Conservation (phyloP, 495 filamentous ascomycete genomes). For the Penicillium nucicola region DNA sequence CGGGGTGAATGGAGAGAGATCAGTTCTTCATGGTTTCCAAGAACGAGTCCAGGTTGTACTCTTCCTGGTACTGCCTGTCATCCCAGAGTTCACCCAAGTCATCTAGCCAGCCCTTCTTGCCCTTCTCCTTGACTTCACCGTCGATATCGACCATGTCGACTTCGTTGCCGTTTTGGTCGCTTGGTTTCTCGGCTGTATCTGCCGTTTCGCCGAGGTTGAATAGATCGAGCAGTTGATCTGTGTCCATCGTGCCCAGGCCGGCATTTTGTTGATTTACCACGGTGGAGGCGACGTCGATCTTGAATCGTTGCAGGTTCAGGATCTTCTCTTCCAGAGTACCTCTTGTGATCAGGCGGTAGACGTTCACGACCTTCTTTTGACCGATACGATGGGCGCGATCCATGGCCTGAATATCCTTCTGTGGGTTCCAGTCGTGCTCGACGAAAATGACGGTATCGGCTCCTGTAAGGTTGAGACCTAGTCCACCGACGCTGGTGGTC, state of each 20-base stretch:
- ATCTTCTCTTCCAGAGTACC: slow-evolving; percentile 99
- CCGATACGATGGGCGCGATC: slow-evolving; percentile 97
- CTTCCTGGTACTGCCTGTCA: slow-evolving; percentile 92
- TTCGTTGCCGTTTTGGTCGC: slow-evolving; percentile 56
- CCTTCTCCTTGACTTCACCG: slow-evolving; percentile 89
- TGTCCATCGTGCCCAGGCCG: slow-evolving; percentile 92
- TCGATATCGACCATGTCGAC: slow-evolving; percentile 93
- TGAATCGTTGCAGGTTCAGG: slow-evolving; percentile 94
- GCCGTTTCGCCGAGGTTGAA: slow-evolving; percentile 88
- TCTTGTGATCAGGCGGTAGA: slow-evolving; percentile 94
- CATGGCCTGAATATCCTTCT: slow-evolving; percentile 98
- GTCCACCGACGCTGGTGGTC: slow-evolving; percentile 90
- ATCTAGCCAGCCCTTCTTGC: slow-evolving; percentile 93
- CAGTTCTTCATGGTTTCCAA: slow-evolving; percentile 77
- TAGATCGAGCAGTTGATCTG: slow-evolving; percentile 93
- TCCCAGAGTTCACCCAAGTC: slow-evolving; percentile 97
- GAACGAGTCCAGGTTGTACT: slow-evolving; percentile 92
- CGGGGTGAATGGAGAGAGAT: too few species aligned
- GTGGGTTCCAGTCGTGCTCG: slow-evolving; percentile 99
- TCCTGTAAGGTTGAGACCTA: slow-evolving; percentile 93
- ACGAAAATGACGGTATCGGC: slow-evolving; percentile 99
- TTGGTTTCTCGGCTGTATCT: slow-evolving; percentile 61
- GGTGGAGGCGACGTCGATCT: slow-evolving; percentile 96
- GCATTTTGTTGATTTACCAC: slow-evolving; percentile 99
- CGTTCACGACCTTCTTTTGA: slow-evolving; percentile 99